phyloP scores from a whole-genome alignment of 78 protist species.

The Dictyostelium discoideum region DNA sequence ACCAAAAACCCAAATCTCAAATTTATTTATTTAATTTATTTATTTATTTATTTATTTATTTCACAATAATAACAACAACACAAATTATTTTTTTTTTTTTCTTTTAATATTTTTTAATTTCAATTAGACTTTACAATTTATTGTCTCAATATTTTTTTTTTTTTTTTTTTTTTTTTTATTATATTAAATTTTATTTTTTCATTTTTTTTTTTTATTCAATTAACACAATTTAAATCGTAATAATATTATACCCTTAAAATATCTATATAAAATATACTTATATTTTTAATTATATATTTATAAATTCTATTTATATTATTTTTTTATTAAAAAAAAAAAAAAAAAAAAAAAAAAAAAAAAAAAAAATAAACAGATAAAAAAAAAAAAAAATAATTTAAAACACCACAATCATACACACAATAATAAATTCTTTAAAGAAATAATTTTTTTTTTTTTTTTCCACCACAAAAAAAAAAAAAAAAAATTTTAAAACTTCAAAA shows the following conservation, averaged over 20 bases:
- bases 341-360: neutral
- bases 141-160: neutral
- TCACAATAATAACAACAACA: neutral
- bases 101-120: neutral
- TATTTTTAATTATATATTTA: neutral
- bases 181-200: neutral
- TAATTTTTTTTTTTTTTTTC: neutral
- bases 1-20: neutral
- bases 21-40: slow-evolving; percentile 20
- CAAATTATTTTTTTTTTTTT: neutral
- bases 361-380: neutral
- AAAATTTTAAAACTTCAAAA: neutral
- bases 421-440: neutral
- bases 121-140: neutral
- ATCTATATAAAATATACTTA: neutral
- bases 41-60: slow-evolving; percentile 49
- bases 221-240: neutral
- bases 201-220: neutral
- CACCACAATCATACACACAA: neutral
- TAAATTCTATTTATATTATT: neutral
- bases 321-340: neutral
- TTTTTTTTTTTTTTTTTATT: neutral
- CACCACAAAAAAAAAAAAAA: neutral
- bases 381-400: neutral
- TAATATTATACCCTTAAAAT: neutral